Base-by-base conservation (phyloP, 2,329 filamentous ascomycete species). In the Bisporella sp. region DNA sequence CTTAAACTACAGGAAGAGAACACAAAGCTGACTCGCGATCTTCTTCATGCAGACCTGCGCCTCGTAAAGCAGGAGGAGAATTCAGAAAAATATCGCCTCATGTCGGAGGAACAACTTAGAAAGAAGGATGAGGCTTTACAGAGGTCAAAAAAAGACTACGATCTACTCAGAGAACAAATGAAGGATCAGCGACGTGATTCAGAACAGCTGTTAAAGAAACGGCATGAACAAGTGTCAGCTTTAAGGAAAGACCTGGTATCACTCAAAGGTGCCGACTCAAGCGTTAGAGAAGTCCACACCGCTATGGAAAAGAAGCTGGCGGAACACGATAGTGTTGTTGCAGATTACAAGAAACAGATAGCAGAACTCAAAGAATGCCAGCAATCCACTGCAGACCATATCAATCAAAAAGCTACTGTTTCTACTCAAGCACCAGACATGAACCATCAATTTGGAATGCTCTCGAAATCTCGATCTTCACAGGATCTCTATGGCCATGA, bases 221-320 rank as follows among this genome's bases (percentile, higher is more conserved):
- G 79, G 49, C 78, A 82, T 52, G 69, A 72, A 39, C 79, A 79
- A 63, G 79, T 82, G 52, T 67, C 72, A 6, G 71, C 76, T 41
- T 70, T 84, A 6, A 78, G 77, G 63, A 76, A 73, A 56, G 74
- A 79, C 55, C 63, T 81, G 39, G 71, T 69, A 51, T 64, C 64
- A 1, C 64, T 81, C 3, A 76, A 75, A 59, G 50, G 52, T 8
- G 45, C 54, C 30, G 52, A 59, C 6, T 50, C 51, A 13, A 55
- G 44, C 7, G 35, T 43, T 12, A 45, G 50, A 31, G 54, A 59
- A 30, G 46, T 59, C n/a, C 49, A 58, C 40, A 47, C 55, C 13
- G 37, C 49, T 30, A 40, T 61, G 31, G 48, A 56, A 28, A 50
- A 53, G 28, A 59, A 57, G 42, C 45, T 42, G 9, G 39, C 37